phyloP scores from a whole-genome alignment of 768 basidiomycete species.

The Boletus patriciae region DNA sequence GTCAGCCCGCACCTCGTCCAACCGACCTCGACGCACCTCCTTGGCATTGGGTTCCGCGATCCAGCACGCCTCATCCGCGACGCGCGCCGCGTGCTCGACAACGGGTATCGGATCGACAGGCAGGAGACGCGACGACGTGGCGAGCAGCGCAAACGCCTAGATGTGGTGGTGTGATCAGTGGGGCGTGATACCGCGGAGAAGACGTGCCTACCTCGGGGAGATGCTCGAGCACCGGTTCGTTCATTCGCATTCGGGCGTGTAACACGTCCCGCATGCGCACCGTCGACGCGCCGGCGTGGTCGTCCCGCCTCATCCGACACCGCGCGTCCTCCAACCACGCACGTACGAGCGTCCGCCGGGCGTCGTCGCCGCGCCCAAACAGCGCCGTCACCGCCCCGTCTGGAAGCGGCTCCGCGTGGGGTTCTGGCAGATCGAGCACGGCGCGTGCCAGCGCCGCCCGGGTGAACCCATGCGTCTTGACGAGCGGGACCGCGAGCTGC shows the following conservation, averaged over 20 bases:
- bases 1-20: not conserved
- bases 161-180: too few species aligned
- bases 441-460: conserved; percentile 66
- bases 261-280: conserved; percentile 51
- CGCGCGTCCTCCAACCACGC: conserved; percentile 75
- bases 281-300: not conserved
- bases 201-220: conserved; percentile 61
- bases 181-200: too few species aligned
- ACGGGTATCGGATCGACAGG: conserved; percentile 62
- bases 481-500: conserved; percentile 60
- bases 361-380: conserved; percentile 69
- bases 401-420: conserved; percentile 59
- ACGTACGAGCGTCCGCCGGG: conserved; percentile 60
- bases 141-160: conserved; percentile 73
- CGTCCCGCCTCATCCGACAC: conserved; percentile 43
- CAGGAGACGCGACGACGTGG: conserved; percentile 48
- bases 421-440: conserved; percentile 51
- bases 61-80: conserved; percentile 74
- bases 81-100: conserved; percentile 54
- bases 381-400: conserved; percentile 70
- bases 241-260: conserved; percentile 56
- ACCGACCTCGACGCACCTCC: conserved; percentile 46
- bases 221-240: conserved; percentile 62
- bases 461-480: conserved; percentile 71
- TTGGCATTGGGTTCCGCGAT: conserved; percentile 51